These are phyloP conservation scores for Salix purpurea DNA, from an alignment of 345 rosid genomes.

Conservation along the genomic window DNA sequence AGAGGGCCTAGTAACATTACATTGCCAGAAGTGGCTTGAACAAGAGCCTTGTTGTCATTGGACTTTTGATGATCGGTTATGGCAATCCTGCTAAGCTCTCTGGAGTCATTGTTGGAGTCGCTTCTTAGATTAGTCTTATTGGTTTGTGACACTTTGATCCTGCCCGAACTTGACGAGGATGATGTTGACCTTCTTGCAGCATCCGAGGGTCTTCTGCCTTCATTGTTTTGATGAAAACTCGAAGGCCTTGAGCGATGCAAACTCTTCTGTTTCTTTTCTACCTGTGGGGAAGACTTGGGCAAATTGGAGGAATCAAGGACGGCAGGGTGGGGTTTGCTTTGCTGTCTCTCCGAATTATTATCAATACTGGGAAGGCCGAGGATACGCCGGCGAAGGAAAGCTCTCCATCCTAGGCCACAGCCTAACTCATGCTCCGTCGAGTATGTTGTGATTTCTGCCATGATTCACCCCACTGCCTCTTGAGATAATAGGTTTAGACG, in stretches of 20 bases:
- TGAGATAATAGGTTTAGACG: background rate
- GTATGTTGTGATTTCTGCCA: conserved; percentile 27
- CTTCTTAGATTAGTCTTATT: conserved; percentile 9
- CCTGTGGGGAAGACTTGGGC: conserved; percentile 19
- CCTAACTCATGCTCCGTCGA: conserved; percentile 34
- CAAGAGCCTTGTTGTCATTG: conserved; percentile 25
- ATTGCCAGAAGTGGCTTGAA: conserved; percentile 37
- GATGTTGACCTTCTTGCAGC: conserved; percentile 41
- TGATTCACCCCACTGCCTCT: background rate
- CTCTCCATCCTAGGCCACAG: conserved; percentile 51
- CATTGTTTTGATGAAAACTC: conserved; percentile 9
- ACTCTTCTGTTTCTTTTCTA: conserved; percentile 21
- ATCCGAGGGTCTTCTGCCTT: conserved; percentile 25
- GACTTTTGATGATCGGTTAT: conserved; percentile 3
- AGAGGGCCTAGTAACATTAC: conserved; percentile 26
- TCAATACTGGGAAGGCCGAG: conserved; percentile 2
- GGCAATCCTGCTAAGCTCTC: conserved; percentile 20
- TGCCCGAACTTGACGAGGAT: conserved; percentile 30
- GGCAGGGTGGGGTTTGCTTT: conserved; percentile 20
- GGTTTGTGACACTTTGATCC: background rate
- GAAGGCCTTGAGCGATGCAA: conserved; percentile 13
- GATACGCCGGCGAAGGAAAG: conserved; percentile 42
- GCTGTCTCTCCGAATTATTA: conserved; percentile 19
- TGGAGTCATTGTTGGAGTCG: conserved; percentile 9
- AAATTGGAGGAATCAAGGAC: conserved; percentile 15